These are phyloP conservation scores for Salix brachista DNA, from an alignment of 345 rosid genomes.

Conservation along the genomic window DNA sequence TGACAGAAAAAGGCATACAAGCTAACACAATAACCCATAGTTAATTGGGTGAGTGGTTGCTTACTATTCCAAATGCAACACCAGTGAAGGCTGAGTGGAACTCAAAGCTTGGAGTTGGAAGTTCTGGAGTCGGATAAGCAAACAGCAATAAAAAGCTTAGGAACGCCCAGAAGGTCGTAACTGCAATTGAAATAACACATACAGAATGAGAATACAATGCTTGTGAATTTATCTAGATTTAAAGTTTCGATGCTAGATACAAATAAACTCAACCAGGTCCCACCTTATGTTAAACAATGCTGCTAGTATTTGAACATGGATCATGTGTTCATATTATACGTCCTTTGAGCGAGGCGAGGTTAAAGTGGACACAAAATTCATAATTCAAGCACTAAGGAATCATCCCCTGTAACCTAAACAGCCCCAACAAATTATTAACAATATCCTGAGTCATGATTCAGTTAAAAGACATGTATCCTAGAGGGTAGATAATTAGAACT, in stretches of 20 bases:
- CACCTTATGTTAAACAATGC: background rate
- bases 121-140: constrained; percentile 94
- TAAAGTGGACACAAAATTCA: background rate
- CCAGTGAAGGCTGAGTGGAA: constrained; percentile 91
- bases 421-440: background rate
- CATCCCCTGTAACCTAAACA: background rate
- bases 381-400: background rate
- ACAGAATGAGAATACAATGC: constrained; percentile 5
- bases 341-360: background rate
- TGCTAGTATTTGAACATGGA: background rate
- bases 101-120: constrained; percentile 94
- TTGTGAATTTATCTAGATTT: background rate
- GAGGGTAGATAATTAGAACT: background rate
- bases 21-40: background rate
- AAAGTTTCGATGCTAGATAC: background rate
- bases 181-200: constrained; percentile 41
- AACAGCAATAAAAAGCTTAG: constrained; percentile 84
- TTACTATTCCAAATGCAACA: constrained; percentile 89
- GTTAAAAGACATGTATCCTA: background rate
- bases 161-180: constrained; percentile 78
- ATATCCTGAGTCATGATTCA: background rate
- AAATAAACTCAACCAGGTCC: constrained; percentile 8
- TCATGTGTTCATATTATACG: background rate
- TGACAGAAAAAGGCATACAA: background rate
- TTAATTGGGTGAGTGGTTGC: constrained; percentile 17